Percentiles rank a stretch among this genome's conserved stretches.
Conservation (phyloP, 768 basidiomycete species). For the Lentinula raphanica region DNA sequence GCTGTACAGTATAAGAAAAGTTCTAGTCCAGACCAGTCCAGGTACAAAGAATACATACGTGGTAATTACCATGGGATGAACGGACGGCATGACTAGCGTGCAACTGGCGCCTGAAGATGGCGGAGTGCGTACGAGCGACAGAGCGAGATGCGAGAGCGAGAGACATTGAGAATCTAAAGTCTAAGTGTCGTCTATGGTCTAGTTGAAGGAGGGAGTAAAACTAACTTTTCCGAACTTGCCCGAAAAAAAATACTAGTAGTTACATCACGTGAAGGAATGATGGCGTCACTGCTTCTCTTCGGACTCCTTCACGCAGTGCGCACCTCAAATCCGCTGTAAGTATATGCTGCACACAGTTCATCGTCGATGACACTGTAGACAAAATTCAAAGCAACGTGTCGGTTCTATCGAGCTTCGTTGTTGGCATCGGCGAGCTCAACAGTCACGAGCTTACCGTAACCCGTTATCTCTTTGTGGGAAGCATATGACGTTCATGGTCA, state of each 20-base stretch:
- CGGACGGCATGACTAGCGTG: slow-evolving; percentile 38
- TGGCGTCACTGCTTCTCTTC: too few relatives aligned
- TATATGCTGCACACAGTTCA: too few relatives aligned
- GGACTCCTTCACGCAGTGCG: too few relatives aligned
- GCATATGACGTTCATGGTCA: not conserved
- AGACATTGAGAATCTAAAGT: slow-evolving; percentile 5
- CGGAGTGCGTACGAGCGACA: not conserved
- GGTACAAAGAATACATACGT: slow-evolving; percentile 33
- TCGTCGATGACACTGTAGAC: too few relatives aligned
- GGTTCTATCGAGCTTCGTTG: too few relatives aligned
- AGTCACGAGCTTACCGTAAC: too few relatives aligned
- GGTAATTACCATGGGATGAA: slow-evolving; percentile 50
- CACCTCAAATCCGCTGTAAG: too few relatives aligned
- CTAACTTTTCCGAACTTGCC: not conserved
- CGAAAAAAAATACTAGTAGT: too few relatives aligned
- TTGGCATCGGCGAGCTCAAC: too few relatives aligned
- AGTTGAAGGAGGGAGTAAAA: not conserved
- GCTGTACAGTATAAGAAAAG: slow-evolving; percentile 28
- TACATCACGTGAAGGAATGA: not conserved
- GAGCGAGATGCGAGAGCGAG: slow-evolving; percentile 4
- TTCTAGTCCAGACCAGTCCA: slow-evolving; percentile 3
- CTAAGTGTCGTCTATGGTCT: not conserved
- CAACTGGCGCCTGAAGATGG: slow-evolving; percentile 17
- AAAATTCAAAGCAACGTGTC: too few relatives aligned
- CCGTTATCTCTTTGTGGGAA: not conserved